Base-by-base conservation (phyloP, 148 eudicot genomes). In the Amaranthus hypochondriacus region DNA sequence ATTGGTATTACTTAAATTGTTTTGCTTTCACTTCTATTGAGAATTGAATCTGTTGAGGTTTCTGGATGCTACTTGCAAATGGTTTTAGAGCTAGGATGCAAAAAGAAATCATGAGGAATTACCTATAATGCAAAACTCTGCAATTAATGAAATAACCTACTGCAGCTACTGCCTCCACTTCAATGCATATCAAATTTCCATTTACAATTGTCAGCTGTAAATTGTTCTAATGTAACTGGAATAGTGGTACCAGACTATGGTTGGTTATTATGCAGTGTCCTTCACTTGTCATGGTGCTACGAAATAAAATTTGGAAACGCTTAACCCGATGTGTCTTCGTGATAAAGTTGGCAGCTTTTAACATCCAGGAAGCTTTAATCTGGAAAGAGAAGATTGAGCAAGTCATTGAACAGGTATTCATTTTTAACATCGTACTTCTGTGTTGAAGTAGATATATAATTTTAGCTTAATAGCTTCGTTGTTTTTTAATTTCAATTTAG, bases 311-410 rank as follows among this genome's bases (percentile, higher is more conserved):
- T 9, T 28, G 56, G 71, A 53, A 70, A 58, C 9, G 48, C 68
- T 64, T 80, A 61, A 52, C 54, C 73, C 84, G 73, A 69, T 28
- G 68, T 79, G 66, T 56, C 56, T 78, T 74, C 75, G 73, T 78
- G 72, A 78, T 89, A 78, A 82, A 95, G 99, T 85, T 95, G 99
- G 99, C 99, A 81, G 99, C 99, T 73, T 95, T 92, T 75, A 95
- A 95, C 86, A 95, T 95, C 76, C 97, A 95, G 85, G 99, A 95
- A 86, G 97, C 97, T 70, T 88, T 95, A 54, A 79, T 89, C 73
- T 95, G 99, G 99, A 95, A 95, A 85, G 99, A 92, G 66, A 95
- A 92, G 85, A 90, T 95, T 65, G 99, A 92, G 84, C 87, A 84
- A 78, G 94, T 95, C 57, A 95, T 95, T 75, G 99, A 95, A 77